A percentile compares a stretch with the other conserved stretches of the same genome.
Evolutionary conservation across 768 basidiomycete species (phyloP).

Genomic region (Pholiota microspora): DNA sequence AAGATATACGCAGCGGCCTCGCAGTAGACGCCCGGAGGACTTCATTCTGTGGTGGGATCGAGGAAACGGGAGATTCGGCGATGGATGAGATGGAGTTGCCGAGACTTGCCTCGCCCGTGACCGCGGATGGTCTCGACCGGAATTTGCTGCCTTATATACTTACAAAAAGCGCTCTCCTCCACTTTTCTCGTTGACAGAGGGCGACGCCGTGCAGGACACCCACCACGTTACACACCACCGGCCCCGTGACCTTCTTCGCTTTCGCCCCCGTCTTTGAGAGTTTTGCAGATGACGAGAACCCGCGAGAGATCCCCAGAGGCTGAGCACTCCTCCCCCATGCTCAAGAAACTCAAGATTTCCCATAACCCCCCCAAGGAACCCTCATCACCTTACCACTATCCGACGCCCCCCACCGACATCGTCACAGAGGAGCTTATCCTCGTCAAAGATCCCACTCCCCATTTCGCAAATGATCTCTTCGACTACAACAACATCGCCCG

Average conservation of each 20-base stretch:
- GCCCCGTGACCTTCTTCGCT: not conserved
- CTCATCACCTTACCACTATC: constrained; percentile 6
- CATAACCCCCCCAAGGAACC: constrained; percentile 19
- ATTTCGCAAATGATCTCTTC: constrained; percentile 57
- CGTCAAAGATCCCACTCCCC: constrained; percentile 30
- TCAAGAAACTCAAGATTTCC: constrained; percentile 29
- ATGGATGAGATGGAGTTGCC: constrained; percentile 1
- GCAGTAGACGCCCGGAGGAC: no score
- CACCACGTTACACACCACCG: not conserved
- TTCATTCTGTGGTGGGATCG: no score
- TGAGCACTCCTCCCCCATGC: constrained; percentile 13
- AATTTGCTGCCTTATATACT: constrained; percentile 10
- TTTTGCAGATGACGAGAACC: constrained; percentile 30
- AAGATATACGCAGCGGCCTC: no score
- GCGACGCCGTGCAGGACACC: not conserved
- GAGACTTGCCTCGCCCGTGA: constrained; percentile 13
- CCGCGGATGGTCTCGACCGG: constrained; percentile 11
- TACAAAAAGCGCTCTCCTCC: not conserved
- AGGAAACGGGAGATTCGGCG: not conserved
- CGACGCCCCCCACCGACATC: constrained; percentile 14
- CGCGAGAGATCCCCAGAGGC: constrained; percentile 47
- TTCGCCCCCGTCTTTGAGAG: not conserved
- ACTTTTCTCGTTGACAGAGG: no score
- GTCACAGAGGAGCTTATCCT: constrained; percentile 17
- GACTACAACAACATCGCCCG: constrained; percentile 52